Percentiles rank a stretch among this genome's conserved stretches.
phyloP scores from a whole-genome alignment of 2,329 filamentous ascomycete genomes.

The Scytalidium sp. region DNA sequence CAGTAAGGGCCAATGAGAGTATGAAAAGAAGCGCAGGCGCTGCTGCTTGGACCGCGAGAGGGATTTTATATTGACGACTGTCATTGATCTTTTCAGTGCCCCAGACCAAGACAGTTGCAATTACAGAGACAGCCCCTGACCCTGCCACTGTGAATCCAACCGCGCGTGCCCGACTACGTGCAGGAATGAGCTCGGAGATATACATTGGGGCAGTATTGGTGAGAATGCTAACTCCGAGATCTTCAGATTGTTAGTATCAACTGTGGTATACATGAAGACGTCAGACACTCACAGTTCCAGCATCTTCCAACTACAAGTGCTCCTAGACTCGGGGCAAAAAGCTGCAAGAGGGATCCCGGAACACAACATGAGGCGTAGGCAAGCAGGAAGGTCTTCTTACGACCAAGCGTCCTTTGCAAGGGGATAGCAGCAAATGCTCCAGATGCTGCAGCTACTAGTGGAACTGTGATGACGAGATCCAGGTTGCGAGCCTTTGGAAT shows the following conservation, averaged over 20 bases:
- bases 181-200: conserved; percentile 32
- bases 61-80: conserved; percentile 30
- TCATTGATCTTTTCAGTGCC: conserved; percentile 24
- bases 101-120: conserved; percentile 32
- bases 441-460: conserved; percentile 31
- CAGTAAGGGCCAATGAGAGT: conserved; percentile 28
- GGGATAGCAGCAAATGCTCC: conserved; percentile 30
- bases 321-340: conserved; percentile 32
- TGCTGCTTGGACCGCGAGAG: conserved; percentile 32
- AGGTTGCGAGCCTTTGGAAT: conserved; percentile 20
- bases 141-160: conserved; percentile 10
- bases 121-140: conserved; percentile 23
- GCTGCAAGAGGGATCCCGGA: conserved; percentile 30
- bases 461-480: conserved; percentile 31
- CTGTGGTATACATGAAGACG: neutral
- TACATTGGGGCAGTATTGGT: conserved; percentile 33
- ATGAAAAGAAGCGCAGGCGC: conserved; percentile 22
- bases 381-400: conserved; percentile 30
- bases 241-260: conserved; percentile 1
- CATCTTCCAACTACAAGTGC: conserved; percentile 31
- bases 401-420: conserved; percentile 29
- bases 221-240: conserved; percentile 28
- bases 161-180: conserved; percentile 8
- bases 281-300: conserved; percentile 16
- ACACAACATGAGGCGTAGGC: conserved; percentile 29